These are phyloP conservation scores for Mycotypha africana DNA, from an alignment of 371 early-diverging fungal species.

Conservation along the genomic window DNA sequence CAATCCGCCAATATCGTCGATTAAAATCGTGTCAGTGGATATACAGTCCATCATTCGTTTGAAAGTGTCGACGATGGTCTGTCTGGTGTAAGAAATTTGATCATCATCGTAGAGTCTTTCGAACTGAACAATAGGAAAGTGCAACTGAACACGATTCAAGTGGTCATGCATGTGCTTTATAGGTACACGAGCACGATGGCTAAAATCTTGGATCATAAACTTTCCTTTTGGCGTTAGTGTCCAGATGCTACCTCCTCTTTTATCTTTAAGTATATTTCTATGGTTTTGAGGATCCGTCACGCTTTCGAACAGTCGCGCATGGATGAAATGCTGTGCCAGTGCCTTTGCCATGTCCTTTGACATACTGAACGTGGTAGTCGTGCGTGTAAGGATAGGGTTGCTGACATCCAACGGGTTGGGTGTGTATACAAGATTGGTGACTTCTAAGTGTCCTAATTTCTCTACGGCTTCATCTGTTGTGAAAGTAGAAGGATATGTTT, in stretches of 20 bases:
- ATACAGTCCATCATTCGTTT: slow-evolving; percentile 53
- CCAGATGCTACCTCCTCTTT: slow-evolving; percentile 51
- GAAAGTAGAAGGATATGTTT: slow-evolving; percentile 49
- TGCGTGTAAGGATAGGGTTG: slow-evolving; percentile 25
- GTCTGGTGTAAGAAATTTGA: slow-evolving; percentile 33
- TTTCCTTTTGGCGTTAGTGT: slow-evolving; percentile 49
- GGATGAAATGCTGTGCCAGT: slow-evolving; percentile 51
- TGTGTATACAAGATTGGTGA: slow-evolving; percentile 46
- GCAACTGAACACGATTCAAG: slow-evolving; percentile 16
- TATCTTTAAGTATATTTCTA: no score
- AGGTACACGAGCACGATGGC: slow-evolving; percentile 28
- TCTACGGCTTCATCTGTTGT: slow-evolving; percentile 54
- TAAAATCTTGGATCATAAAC: slow-evolving; percentile 41
- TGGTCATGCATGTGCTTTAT: slow-evolving; percentile 23
- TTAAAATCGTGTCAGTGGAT: slow-evolving; percentile 24
- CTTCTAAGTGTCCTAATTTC: slow-evolving; percentile 42
- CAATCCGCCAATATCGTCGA: slow-evolving; percentile 42
- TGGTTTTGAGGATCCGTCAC: slow-evolving; percentile 43
- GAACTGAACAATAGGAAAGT: slow-evolving; percentile 24
- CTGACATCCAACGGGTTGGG: slow-evolving; percentile 46
- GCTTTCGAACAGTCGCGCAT: slow-evolving; percentile 48
- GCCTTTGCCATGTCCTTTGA: slow-evolving; percentile 49
- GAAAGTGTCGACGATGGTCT: slow-evolving; percentile 47
- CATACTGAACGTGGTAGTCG: slow-evolving; percentile 50
- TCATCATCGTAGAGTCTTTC: slow-evolving; percentile 34